phyloP scores from a whole-genome alignment of 2,329 filamentous ascomycete species.

The Fonsecaea erecta region DNA sequence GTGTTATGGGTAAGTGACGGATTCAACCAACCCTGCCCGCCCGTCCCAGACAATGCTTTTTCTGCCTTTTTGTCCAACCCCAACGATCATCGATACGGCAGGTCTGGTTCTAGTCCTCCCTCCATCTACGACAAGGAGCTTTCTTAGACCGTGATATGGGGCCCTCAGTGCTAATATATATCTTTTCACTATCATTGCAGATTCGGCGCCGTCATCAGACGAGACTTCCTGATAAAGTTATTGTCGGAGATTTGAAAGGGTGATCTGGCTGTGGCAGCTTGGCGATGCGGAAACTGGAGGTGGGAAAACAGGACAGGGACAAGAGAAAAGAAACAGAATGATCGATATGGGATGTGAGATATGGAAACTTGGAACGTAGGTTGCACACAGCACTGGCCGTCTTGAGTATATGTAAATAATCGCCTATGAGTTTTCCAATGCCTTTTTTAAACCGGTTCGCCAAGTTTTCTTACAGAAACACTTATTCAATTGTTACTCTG shows the following conservation, averaged over 20 bases:
- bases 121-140: not conserved
- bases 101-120: not conserved
- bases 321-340: too few relatives aligned
- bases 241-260: conserved; percentile 1
- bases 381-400: too few relatives aligned
- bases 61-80: not conserved
- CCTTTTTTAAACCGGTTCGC: too few relatives aligned
- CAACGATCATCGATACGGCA: not conserved
- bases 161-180: not conserved
- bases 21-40: not conserved
- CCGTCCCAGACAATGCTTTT: not conserved
- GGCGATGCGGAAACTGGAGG: too few relatives aligned
- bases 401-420: too few relatives aligned
- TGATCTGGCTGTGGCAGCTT: too few relatives aligned
- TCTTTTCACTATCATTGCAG: not conserved
- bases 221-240: conserved; percentile 13
- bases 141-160: not conserved
- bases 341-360: too few relatives aligned
- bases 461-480: too few relatives aligned
- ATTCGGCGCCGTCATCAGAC: conserved; percentile 20
- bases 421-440: too few relatives aligned
- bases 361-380: too few relatives aligned
- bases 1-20: conserved; percentile 42
- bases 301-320: too few relatives aligned
- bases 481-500: too few relatives aligned